Evolutionary conservation across 2,329 filamentous ascomycete species (phyloP).

Genomic region (Aspergillus aculeatus): DNA sequence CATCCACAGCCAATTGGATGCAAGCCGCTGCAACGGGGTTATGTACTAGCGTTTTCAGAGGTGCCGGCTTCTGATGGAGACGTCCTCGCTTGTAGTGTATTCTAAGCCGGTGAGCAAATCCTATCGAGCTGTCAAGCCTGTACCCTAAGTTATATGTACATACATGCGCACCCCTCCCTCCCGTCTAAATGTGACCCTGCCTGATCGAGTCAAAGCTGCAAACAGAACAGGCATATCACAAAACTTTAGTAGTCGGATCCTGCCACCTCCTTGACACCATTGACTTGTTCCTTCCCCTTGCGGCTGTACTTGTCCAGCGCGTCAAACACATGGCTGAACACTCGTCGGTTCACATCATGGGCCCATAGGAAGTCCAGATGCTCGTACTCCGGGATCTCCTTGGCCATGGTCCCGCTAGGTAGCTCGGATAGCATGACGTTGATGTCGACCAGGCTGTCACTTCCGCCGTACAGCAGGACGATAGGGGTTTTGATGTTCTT

Average conservation of each 20-base stretch:
- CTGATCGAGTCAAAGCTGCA: background rate
- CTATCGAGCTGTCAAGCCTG: background rate
- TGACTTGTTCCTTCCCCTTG: constrained; percentile 3
- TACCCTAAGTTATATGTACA: background rate
- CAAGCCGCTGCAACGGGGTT: background rate
- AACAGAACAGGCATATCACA: background rate
- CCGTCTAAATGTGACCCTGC: background rate
- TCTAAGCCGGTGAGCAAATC: background rate
- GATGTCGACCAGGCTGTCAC: constrained; percentile 92
- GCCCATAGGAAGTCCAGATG: constrained; percentile 98
- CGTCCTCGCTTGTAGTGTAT: background rate
- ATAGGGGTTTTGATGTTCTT: constrained; percentile 96
- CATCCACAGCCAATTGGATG: background rate
- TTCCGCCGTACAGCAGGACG: constrained; percentile 88
- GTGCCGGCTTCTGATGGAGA: background rate
- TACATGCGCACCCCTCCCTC: background rate
- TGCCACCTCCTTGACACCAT: constrained; percentile 13
- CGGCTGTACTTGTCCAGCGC: constrained; percentile 67
- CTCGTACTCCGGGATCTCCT: constrained; percentile 87
- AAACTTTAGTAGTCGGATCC: background rate
- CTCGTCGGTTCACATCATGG: constrained; percentile 74
- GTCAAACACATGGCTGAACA: constrained; percentile 89
- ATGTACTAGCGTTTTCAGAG: background rate
- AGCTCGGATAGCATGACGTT: constrained; percentile 87
- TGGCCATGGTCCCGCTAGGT: constrained; percentile 78